Conservation (phyloP, 345 rosid species). For the Gossypium thurberi region DNA sequence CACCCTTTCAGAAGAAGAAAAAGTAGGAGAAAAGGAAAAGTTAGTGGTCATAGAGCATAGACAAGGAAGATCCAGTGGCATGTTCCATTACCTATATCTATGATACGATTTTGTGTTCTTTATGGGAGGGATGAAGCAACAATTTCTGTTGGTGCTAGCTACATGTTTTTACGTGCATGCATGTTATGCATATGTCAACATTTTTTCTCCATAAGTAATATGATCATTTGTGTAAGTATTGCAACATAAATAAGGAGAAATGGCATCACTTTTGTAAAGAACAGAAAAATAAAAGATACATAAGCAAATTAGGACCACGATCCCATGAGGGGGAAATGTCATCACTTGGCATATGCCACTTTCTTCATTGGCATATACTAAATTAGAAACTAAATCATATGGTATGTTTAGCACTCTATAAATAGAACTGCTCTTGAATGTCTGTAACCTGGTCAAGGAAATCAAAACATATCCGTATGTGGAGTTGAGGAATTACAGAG, state of each 20-base stretch:
- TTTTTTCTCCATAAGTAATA: background rate
- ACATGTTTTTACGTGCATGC: conserved; percentile 25
- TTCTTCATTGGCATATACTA: conserved; percentile 11
- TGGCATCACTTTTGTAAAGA: conserved; percentile 5
- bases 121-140: conserved; percentile 1
- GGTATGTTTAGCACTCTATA: conserved; percentile 7
- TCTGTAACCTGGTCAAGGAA: background rate
- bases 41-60: background rate
- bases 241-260: background rate
- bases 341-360: conserved; percentile 26
- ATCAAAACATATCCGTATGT: background rate
- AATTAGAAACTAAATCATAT: background rate
- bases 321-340: conserved; percentile 22
- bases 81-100: conserved; percentile 16
- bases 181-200: background rate
- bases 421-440: conserved; percentile 4
- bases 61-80: conserved; percentile 27
- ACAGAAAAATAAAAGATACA: background rate
- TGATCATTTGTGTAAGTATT: background rate
- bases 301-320: conserved; percentile 27
- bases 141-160: conserved; percentile 10
- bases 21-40: background rate
- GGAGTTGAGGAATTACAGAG: conserved; percentile 23
- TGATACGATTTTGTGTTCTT: background rate
- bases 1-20: background rate